These are phyloP conservation scores for Botryosphaeria agaves DNA, from an alignment of 2,329 filamentous ascomycete genomes.

Conservation along the genomic window DNA sequence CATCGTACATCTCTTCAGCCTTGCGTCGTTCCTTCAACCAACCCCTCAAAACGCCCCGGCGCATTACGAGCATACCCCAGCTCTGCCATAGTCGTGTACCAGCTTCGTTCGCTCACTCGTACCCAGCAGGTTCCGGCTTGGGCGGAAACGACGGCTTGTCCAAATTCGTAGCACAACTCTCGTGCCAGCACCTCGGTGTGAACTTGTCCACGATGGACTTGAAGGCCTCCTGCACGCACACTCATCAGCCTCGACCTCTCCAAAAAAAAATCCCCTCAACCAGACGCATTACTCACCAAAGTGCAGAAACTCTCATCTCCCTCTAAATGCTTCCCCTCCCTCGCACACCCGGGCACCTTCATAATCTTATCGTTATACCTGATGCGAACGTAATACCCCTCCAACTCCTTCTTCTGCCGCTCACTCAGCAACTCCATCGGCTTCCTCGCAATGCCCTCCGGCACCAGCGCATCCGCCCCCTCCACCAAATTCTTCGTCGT, in stretches of 20 bases:
- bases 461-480: not conserved
- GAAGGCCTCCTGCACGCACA: slow-evolving; percentile 51
- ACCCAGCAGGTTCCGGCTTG: slow-evolving; percentile 16
- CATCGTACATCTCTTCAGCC: no score
- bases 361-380: slow-evolving; percentile 81
- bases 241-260: no score
- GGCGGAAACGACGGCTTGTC: slow-evolving; percentile 34
- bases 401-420: slow-evolving; percentile 40
- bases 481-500: slow-evolving; percentile 6
- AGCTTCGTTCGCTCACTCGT: no score
- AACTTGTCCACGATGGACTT: slow-evolving; percentile 84
- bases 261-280: no score
- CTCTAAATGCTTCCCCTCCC: slow-evolving; percentile 62
- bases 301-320: slow-evolving; percentile 87
- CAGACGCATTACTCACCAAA: slow-evolving; percentile 49
- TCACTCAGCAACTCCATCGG: slow-evolving; percentile 36
- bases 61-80: no score
- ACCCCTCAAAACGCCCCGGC: no score
- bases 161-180: slow-evolving; percentile 40
- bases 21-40: no score
- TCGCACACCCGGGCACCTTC: slow-evolving; percentile 63
- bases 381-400: slow-evolving; percentile 73
- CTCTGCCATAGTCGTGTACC: no score
- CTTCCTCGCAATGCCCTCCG: slow-evolving; percentile 41
- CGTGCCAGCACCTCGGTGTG: slow-evolving; percentile 64